Evolutionary conservation across 2,329 filamentous ascomycete species (phyloP), one percentile per base, ranked within the genome.

Genomic region (Claviceps monticola): DNA sequence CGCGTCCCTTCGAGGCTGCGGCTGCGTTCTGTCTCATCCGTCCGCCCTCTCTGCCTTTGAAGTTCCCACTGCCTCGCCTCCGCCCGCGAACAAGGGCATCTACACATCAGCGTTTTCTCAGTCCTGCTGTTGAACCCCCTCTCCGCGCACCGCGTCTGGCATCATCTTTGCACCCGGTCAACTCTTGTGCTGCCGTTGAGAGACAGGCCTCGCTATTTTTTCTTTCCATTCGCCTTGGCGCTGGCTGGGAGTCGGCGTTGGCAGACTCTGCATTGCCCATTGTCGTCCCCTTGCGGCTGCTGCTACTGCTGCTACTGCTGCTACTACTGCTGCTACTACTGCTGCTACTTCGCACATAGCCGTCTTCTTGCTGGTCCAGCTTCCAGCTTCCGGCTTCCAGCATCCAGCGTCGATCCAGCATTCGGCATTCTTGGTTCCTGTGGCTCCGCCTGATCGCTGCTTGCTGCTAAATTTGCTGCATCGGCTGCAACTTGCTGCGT

Each of bases 81-180:
- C 9, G 29, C 29, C 29, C 29, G 29, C 29, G 29, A 34, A 34
- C 29, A 34, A 34, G 29, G 29, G 29, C 29, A 34, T 34, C 29
- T 34, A 34, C 29, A 34, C 29, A 34, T 17, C 38, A 9, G 38
- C n/a, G n/a, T 17, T 41, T 41, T 17, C 7, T 41, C 38, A n/a
- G 21, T 21, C 17, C 21, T 48, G 37, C 11, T 23, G 26, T 23
- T 49, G 37, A 16, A 19, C 7, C 9, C 19, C 41, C 17, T 16
- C 19, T 14, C 16, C 19, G 4, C 8, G 11, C 21, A 37, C 41
- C 13, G 14, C 51, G 34, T 52, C 46, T 42, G 39, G 23, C 46
- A 49, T 49, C 51, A 49, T 48, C 46, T 16, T 38, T 52, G 51
- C 41, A 45, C 51, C 5, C 21, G 41, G 21, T 16, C 29, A 45